A percentile compares a stretch with the other conserved stretches of the same genome.
Conservation (phyloP, 2,329 filamentous ascomycete species). For the Blastomyces parvus region DNA sequence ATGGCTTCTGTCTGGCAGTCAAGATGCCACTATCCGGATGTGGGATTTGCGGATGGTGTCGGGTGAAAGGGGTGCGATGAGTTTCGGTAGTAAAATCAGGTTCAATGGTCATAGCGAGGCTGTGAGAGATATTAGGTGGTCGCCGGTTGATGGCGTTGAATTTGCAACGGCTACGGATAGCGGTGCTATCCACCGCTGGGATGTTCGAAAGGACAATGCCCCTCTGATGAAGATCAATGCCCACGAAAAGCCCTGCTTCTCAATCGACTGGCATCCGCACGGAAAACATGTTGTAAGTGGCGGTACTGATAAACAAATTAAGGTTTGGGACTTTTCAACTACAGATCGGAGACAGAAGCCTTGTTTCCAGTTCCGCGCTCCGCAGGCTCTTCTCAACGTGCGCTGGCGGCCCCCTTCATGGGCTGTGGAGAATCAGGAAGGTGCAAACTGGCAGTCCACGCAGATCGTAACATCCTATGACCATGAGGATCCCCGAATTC, state of each 20-base stretch:
- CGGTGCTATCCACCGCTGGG: constrained; percentile 55
- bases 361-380: constrained; percentile 48
- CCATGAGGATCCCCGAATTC: constrained; percentile 50
- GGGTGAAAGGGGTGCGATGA: constrained; percentile 40
- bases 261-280: constrained; percentile 59
- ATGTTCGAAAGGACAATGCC: constrained; percentile 48
- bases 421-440: constrained; percentile 42
- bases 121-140: constrained; percentile 57
- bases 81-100: constrained; percentile 45
- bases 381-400: constrained; percentile 53
- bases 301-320: constrained; percentile 52
- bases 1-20: constrained; percentile 54
- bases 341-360: constrained; percentile 51
- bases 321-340: constrained; percentile 54
- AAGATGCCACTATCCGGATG: constrained; percentile 54
- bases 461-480: constrained; percentile 56
- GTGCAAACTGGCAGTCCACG: constrained; percentile 50
- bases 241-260: constrained; percentile 51
- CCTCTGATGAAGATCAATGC: constrained; percentile 53
- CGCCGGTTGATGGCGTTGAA: constrained; percentile 51
- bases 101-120: constrained; percentile 51
- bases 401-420: constrained; percentile 54
- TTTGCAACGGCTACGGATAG: constrained; percentile 58
- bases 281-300: constrained; percentile 55
- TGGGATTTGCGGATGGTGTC: constrained; percentile 53